Conservation (phyloP, 345 rosid genomes). For the Iberis pinnata region DNA sequence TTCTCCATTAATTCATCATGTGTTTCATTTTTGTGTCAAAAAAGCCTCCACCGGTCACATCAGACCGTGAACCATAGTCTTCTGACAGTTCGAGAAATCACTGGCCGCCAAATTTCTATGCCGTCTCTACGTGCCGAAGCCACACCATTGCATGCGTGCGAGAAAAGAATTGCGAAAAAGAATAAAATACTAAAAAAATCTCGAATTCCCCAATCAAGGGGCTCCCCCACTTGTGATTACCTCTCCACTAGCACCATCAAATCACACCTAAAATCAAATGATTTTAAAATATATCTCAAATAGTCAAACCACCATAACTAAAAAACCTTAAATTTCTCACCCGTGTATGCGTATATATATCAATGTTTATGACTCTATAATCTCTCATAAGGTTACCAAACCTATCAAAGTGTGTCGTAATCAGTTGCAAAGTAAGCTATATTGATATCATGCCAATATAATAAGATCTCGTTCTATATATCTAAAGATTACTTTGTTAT, state of each 20-base stretch:
- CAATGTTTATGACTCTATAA: neutral
- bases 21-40: too few relatives aligned
- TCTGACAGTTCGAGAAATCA: too few relatives aligned
- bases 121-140: too few relatives aligned
- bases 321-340: conserved; percentile 10
- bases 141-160: too few relatives aligned
- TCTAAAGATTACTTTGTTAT: neutral
- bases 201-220: conserved; percentile 6
- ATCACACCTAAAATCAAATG: conserved; percentile 15
- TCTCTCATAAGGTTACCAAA: neutral
- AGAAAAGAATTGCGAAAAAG: too few relatives aligned
- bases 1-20: too few relatives aligned
- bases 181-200: conserved; percentile 1
- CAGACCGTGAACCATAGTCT: too few relatives aligned
- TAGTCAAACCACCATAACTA: conserved; percentile 24
- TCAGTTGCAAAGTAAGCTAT: conserved; percentile 7
- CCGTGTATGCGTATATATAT: conserved; percentile 12
- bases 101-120: too few relatives aligned
- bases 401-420: conserved; percentile 6
- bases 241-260: neutral
- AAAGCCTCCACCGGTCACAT: too few relatives aligned
- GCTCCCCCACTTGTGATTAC: conserved; percentile 3
- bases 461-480: neutral
- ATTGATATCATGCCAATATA: too few relatives aligned
- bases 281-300: conserved; percentile 12